Evolutionary conservation across 768 basidiomycete species (phyloP).

Genomic region (Leucogyrophana mollusca): DNA sequence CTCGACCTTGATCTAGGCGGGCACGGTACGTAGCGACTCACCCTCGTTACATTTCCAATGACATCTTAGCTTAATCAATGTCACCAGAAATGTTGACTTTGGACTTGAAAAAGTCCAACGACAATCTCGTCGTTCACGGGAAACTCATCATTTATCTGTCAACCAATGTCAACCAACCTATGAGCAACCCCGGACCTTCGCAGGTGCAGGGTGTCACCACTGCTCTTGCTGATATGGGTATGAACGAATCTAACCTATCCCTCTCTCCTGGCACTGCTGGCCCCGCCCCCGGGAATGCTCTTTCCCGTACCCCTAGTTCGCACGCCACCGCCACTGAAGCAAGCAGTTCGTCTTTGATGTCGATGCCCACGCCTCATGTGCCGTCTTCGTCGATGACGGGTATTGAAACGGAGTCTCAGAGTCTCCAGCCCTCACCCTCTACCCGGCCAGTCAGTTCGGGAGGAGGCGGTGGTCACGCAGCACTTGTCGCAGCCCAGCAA

Average conservation of each 20-base stretch:
- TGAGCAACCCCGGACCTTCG: conserved; percentile 80
- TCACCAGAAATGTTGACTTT: conserved; percentile 88
- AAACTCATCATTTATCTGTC: conserved; percentile 96
- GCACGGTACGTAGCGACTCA: conserved; percentile 92
- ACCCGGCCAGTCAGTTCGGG: conserved; percentile 38
- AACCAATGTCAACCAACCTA: conserved; percentile 84
- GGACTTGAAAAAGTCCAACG: conserved; percentile 98
- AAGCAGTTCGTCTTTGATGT: conserved; percentile 36
- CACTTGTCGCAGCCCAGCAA: conserved; percentile 19
- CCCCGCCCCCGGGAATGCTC: conserved; percentile 33
- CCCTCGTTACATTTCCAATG: conserved; percentile 16
- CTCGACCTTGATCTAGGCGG: conserved; percentile 90
- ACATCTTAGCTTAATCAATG: too few species aligned
- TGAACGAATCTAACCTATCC: conserved; percentile 59
- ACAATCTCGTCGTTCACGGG: conserved; percentile 96
- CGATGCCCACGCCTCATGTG: conserved; percentile 37
- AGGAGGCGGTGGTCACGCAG: conserved; percentile 14
- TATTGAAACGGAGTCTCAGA: conserved; percentile 26
- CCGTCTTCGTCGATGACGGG: conserved; percentile 23
- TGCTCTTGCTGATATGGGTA: conserved; percentile 58
- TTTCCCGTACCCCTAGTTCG: conserved; percentile 68
- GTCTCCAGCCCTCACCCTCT: conserved; percentile 18
- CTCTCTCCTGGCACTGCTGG: conserved; percentile 47
- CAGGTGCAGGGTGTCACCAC: conserved; percentile 59
- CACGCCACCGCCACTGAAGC: conserved; percentile 55